phyloP scores from a whole-genome alignment of 1,284 basidiomycete species.

The Puccinia triticina region DNA sequence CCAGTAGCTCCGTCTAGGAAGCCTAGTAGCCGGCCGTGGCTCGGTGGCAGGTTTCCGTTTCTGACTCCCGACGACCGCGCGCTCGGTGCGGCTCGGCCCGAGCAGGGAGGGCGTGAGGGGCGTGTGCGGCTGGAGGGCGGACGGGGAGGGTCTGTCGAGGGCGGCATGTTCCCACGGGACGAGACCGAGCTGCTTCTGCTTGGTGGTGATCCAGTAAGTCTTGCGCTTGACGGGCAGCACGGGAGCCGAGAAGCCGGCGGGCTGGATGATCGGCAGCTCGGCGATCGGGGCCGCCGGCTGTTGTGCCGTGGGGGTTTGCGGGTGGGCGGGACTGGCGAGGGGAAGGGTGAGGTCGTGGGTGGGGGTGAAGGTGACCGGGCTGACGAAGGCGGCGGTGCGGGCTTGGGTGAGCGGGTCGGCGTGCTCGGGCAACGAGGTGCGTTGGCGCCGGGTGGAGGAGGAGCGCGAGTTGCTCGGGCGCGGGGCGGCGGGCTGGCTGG shows the following conservation, averaged over 20 bases:
- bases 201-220: conserved; percentile 50
- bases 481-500: not conserved
- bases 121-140: conserved; percentile 15
- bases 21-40: not conserved
- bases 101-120: conserved; percentile 32
- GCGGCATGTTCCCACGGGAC: conserved; percentile 33
- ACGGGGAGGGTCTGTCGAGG: not conserved
- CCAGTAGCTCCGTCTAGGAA: conserved; percentile 32
- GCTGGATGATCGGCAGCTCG: not conserved
- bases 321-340: not conserved
- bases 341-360: conserved; percentile 39
- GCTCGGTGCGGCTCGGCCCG: conserved; percentile 17
- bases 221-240: conserved; percentile 16
- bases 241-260: not conserved
- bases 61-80: too few relatives aligned
- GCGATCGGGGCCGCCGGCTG: not conserved
- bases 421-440: not conserved
- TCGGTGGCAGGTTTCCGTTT: not conserved
- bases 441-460: conserved; percentile 38
- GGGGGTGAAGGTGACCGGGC: conserved; percentile 13
- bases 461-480: conserved; percentile 22
- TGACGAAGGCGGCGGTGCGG: conserved; percentile 3
- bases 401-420: not conserved
- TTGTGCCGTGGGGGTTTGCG: not conserved
- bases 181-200: conserved; percentile 35